Conservation (phyloP, 2,329 filamentous ascomycete genomes). For the Clarireedia hainanense region DNA sequence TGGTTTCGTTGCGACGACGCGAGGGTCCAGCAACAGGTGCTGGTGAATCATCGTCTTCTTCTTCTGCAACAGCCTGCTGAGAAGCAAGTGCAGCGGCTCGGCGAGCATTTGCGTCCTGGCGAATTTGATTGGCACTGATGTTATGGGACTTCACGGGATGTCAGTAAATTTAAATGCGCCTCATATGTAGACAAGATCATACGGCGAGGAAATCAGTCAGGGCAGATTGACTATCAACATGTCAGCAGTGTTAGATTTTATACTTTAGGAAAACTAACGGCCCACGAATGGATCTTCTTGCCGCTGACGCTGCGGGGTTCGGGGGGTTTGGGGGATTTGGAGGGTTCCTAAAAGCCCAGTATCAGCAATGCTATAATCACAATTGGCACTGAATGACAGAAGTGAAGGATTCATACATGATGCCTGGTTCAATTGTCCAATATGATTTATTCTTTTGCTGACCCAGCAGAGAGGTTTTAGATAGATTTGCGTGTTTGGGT, state of each 20-base stretch:
- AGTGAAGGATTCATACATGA: no score
- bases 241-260: background rate
- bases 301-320: background rate
- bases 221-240: slow-evolving; percentile 45
- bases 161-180: background rate
- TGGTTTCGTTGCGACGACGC: slow-evolving; percentile 21
- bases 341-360: slow-evolving; percentile 1
- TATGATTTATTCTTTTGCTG: no score
- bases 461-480: no score
- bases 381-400: no score
- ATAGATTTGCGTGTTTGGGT: no score
- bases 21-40: slow-evolving; percentile 20
- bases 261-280: slow-evolving; percentile 19
- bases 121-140: slow-evolving; percentile 55
- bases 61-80: slow-evolving; percentile 20
- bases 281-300: slow-evolving; percentile 21
- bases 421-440: no score
- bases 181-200: slow-evolving; percentile 24
- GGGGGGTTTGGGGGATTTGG: background rate
- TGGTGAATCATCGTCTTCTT: slow-evolving; percentile 26
- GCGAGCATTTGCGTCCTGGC: slow-evolving; percentile 40
- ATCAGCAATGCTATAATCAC: background rate
- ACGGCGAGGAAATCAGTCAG: slow-evolving; percentile 61
- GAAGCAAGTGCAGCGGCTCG: slow-evolving; percentile 34
- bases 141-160: slow-evolving; percentile 53